Conservation (phyloP, 1,139 yeast genomes). For the Pichia sp. region DNA sequence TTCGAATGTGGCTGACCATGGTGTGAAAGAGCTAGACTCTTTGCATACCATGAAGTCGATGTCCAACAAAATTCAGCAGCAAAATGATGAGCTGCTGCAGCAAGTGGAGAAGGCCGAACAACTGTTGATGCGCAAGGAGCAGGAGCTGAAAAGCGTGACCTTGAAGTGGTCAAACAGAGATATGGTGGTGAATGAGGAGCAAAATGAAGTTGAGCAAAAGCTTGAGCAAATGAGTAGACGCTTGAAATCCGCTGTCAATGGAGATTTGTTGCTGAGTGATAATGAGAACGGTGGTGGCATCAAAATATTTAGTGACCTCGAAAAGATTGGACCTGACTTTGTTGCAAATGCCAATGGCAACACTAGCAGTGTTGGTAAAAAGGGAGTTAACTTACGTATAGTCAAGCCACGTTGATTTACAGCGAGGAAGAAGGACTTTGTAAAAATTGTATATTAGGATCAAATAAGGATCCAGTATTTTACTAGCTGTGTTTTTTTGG, state of each 20-base stretch:
- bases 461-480: too few species aligned
- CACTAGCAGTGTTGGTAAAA: not conserved
- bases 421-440: too few species aligned
- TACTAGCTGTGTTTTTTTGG: too few species aligned
- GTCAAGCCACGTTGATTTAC: slow-evolving; percentile 3
- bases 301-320: not conserved
- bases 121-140: slow-evolving; percentile 4
- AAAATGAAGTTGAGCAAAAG: slow-evolving; percentile 11
- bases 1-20: not conserved
- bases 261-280: not conserved
- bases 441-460: too few species aligned
- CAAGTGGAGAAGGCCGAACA: slow-evolving; percentile 11
- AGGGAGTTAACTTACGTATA: slow-evolving; percentile 13
- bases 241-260: slow-evolving; percentile 1
- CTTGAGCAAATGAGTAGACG: slow-evolving; percentile 3
- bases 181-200: slow-evolving; percentile 8
- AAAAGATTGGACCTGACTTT: not conserved
- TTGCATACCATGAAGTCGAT: slow-evolving; percentile 6
- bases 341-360: not conserved
- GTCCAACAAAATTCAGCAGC: slow-evolving; percentile 11
- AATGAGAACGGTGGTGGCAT: slow-evolving; percentile 3
- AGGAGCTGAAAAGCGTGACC: not conserved
- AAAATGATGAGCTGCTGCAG: slow-evolving; percentile 6
- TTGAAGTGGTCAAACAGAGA: slow-evolving; percentile 3
- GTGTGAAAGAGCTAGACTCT: not conserved